These are phyloP conservation scores for Aspergillus incahuasiensis DNA, from an alignment of 495 filamentous ascomycete genomes.

Conservation along the genomic window DNA sequence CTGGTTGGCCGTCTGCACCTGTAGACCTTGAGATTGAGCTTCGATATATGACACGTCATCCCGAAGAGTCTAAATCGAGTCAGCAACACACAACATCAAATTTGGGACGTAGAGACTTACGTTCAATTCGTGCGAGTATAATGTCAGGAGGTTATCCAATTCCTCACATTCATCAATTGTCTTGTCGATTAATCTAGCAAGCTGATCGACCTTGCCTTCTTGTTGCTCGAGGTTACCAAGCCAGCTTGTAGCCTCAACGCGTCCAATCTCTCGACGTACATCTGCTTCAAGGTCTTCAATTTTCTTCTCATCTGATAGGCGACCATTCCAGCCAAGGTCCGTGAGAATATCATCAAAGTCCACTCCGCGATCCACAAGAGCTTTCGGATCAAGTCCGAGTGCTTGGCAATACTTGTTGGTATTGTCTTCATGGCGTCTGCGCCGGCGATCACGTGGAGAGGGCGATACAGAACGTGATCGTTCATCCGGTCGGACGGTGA, in stretches of 20 bases:
- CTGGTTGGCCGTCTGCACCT: constrained; percentile 96
- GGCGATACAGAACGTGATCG: constrained; percentile 37
- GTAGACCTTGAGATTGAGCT: constrained; percentile 91
- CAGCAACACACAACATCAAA: constrained; percentile 23
- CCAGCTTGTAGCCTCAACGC: constrained; percentile 90
- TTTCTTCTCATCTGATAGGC: constrained; percentile 61
- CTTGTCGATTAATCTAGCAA: constrained; percentile 78
- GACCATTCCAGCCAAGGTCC: constrained; percentile 87
- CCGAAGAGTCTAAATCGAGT: constrained; percentile 68
- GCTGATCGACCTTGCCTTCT: constrained; percentile 77
- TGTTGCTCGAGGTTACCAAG: constrained; percentile 82
- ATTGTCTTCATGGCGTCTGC: constrained; percentile 64
- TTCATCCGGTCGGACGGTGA: constrained; percentile 20
- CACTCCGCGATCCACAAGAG: constrained; percentile 64
- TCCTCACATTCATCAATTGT: constrained; percentile 93
- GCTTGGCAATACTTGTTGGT: constrained; percentile 74
- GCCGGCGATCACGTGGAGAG: constrained; percentile 42
- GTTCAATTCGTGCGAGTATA: constrained; percentile 91
- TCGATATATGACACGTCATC: constrained; percentile 97
- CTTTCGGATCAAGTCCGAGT: constrained; percentile 64
- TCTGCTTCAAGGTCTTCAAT: constrained; percentile 80
- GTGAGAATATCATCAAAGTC: constrained; percentile 75
- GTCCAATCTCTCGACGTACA: constrained; percentile 79
- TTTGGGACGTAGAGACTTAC: constrained; percentile 50
- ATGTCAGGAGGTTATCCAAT: constrained; percentile 83